Evolutionary conservation across 2,329 filamentous ascomycete genomes (phyloP).

Genomic region (Calonectria ilicicola): DNA sequence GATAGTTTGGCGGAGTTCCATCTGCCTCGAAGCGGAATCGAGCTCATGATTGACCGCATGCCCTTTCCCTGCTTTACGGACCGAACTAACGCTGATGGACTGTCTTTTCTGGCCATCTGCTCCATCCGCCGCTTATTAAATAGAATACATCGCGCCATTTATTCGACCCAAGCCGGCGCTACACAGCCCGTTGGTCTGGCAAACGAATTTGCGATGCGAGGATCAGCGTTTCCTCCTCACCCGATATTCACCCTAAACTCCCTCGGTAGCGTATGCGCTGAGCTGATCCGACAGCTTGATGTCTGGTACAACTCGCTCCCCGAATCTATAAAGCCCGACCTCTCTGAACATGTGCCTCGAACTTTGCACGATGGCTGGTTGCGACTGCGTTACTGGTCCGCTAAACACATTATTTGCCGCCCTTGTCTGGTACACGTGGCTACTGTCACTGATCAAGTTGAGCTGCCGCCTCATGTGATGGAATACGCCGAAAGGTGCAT

Average conservation of each 20-base stretch:
- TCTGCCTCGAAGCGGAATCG: conserved; percentile 41
- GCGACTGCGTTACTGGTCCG: conserved; percentile 5
- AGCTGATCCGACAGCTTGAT: not conserved
- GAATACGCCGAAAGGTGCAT: not conserved
- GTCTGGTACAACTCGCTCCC: conserved; percentile 1
- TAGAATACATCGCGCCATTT: not conserved
- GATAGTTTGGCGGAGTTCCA: conserved; percentile 41
- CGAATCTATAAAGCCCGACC: not conserved
- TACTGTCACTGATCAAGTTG: not conserved
- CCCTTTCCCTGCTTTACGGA: conserved; percentile 38
- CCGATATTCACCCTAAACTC: not conserved
- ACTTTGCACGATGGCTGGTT: not conserved
- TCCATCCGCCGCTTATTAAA: not conserved
- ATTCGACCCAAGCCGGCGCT: not conserved
- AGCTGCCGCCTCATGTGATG: not conserved
- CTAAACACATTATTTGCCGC: not conserved
- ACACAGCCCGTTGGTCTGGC: not conserved
- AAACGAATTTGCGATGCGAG: not conserved
- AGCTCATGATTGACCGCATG: conserved; percentile 40
- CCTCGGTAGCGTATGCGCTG: not conserved
- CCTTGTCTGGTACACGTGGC: not conserved
- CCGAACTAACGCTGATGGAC: conserved; percentile 24
- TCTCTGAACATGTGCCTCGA: not conserved
- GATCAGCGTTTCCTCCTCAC: not conserved
- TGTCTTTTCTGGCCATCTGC: conserved; percentile 20